phyloP scores from a whole-genome alignment of 768 basidiomycete species.

The Xerocomellus dryophilus region DNA sequence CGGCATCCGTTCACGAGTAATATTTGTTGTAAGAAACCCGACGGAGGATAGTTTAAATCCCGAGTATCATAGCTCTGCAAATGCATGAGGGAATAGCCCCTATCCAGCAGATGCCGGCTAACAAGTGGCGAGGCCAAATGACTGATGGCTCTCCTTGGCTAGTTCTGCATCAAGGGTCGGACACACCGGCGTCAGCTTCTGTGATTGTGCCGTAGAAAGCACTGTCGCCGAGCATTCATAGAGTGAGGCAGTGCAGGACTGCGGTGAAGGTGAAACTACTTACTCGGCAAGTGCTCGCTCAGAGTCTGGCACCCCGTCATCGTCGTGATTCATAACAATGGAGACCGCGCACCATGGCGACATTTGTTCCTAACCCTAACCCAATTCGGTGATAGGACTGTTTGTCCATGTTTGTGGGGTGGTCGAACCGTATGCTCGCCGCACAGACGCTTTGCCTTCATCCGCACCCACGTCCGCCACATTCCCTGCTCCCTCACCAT shows the following conservation, averaged over 20 bases:
- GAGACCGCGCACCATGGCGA: slow-evolving; percentile 9
- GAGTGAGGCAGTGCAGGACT: slow-evolving; percentile 6
- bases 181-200: no score
- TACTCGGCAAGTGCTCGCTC: not conserved
- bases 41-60: not conserved
- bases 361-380: slow-evolving; percentile 23
- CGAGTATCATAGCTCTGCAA: not conserved
- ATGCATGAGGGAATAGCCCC: not conserved
- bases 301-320: not conserved
- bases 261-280: not conserved
- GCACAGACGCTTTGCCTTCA: slow-evolving; percentile 23
- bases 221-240: not conserved
- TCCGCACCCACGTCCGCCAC: slow-evolving; percentile 21
- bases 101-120: slow-evolving; percentile 5
- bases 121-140: slow-evolving; percentile 2
- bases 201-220: not conserved
- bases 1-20: no score
- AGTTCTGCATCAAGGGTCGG: slow-evolving; percentile 13
- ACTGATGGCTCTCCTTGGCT: not conserved
- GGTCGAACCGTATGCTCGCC: slow-evolving; percentile 20
- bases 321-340: not conserved
- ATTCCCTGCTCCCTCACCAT: slow-evolving; percentile 35
- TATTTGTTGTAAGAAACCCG: not conserved
- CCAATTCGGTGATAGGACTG: slow-evolving; percentile 2
- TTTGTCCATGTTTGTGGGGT: slow-evolving; percentile 31